phyloP scores from a whole-genome alignment of 306 rosid species.

The Sesbania bispinosa region DNA sequence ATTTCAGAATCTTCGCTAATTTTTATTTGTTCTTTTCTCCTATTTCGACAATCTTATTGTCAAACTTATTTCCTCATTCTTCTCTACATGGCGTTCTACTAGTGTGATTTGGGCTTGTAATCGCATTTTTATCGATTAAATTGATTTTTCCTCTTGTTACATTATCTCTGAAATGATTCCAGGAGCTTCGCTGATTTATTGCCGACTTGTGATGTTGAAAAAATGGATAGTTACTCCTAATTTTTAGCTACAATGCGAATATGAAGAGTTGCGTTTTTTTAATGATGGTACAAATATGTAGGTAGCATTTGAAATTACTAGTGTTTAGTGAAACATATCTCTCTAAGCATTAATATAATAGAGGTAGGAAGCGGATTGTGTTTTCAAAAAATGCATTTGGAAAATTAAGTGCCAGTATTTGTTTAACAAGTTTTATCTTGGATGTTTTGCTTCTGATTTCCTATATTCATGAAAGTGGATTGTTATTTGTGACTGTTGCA shows the following conservation, averaged over 20 bases:
- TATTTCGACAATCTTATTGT: not conserved
- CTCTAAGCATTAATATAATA: not conserved
- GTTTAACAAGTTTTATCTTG: not conserved
- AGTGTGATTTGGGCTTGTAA: not conserved
- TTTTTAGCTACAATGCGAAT: too few relatives aligned
- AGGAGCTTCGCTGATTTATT: not conserved
- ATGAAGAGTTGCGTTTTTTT: not conserved
- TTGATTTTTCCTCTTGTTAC: not conserved
- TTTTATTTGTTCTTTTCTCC: not conserved
- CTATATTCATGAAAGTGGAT: not conserved
- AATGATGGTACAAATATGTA: not conserved
- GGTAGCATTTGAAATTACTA: not conserved
- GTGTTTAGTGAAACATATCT: not conserved
- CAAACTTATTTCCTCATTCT: not conserved
- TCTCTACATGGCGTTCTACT: not conserved
- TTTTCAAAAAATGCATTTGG: not conserved
- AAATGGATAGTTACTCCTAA: too few relatives aligned
- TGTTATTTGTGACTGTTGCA: not conserved
- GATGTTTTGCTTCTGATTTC: not conserved
- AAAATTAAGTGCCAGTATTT: not conserved
- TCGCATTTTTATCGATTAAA: not conserved
- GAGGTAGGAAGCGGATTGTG: not conserved
- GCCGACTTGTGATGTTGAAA: not conserved
- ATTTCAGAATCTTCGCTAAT: not conserved
- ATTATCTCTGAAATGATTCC: not conserved